Evolutionary conservation across 768 basidiomycete genomes (phyloP), one percentile per base, ranked within the genome.

Genomic region (Zangia roseola): DNA sequence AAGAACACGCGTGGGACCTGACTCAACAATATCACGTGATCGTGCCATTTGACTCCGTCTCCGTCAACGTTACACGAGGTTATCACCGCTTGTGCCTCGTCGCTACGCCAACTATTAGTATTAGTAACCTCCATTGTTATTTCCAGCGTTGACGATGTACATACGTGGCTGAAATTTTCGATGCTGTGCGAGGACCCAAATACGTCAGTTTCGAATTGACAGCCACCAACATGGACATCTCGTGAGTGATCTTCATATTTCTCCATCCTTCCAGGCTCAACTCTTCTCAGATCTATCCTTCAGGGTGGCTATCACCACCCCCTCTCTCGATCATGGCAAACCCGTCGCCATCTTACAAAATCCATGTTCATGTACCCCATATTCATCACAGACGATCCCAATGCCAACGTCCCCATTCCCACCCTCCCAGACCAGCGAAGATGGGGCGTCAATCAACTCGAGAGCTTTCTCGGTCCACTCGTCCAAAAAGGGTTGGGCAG

Each of bases 301-400:
- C 89, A 95, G 67, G 94, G 94, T 51, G 94, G 95, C 34, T 97
- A 95, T 74, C 85, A 90, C 50, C 93, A 97, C 70, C 88, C 94
- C 14, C 80, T 91, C 55, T 79, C 92, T 8, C 86, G 95, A 19
- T 77, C 82, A 71, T 94, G 90, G 84, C 95, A 99, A 71, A 78
- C 81, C 21, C 81, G 82, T 49, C 83, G 87, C 40, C 77, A 81
- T 49, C 80, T 94, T 62, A 84, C 86, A 21, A 94, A 92, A 67
- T 80, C 82, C 56, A 97, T 97, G 94, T 79, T 99, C 69, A 97
- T 97, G 90, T 99, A 98, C 69, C 97, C 97, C 7, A 94, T 99
- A 62, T 97, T 99, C 67, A 88, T 98, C 60, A 93, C 94, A 16
- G 95, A 98, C 69, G 92, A 97, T 50, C 86, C 92, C 2, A 79